phyloP scores from a whole-genome alignment of 345 rosid species.

The Euphorbia pulcherrima region DNA sequence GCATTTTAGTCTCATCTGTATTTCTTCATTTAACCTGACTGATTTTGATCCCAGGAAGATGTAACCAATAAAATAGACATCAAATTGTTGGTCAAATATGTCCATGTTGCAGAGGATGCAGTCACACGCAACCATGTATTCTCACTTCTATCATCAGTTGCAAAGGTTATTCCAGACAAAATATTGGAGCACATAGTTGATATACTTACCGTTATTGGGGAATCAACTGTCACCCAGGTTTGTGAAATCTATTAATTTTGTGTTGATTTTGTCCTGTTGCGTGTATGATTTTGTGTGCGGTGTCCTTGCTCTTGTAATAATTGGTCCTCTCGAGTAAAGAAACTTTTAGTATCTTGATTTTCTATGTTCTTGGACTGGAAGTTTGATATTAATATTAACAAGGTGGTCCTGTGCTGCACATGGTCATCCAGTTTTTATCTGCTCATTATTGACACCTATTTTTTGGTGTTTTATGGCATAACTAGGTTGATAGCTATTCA shows the following conservation, averaged over 20 bases:
- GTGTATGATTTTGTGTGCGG: not conserved
- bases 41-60: conserved; percentile 48
- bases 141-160: conserved; percentile 53
- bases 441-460: not conserved
- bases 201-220: conserved; percentile 66
- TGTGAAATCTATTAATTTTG: conserved; percentile 22
- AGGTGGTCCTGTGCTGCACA: not conserved
- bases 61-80: conserved; percentile 41
- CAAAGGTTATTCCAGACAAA: conserved; percentile 57
- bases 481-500: conserved; percentile 73
- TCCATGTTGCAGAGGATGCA: conserved; percentile 53
- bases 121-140: conserved; percentile 62
- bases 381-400: not conserved
- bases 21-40: conserved; percentile 7
- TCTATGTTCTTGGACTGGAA: not conserved
- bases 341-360: not conserved
- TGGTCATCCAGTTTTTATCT: not conserved
- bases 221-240: conserved; percentile 82
- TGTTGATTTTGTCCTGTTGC: not conserved
- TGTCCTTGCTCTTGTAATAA: not conserved
- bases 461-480: not conserved
- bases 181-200: conserved; percentile 57
- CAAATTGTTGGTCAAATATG: conserved; percentile 59
- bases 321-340: not conserved
- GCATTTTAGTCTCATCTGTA: conserved; percentile 6